These are phyloP conservation scores for Globisporangium nagaii DNA, from an alignment of 352 stramenopile species.

Conservation along the genomic window DNA sequence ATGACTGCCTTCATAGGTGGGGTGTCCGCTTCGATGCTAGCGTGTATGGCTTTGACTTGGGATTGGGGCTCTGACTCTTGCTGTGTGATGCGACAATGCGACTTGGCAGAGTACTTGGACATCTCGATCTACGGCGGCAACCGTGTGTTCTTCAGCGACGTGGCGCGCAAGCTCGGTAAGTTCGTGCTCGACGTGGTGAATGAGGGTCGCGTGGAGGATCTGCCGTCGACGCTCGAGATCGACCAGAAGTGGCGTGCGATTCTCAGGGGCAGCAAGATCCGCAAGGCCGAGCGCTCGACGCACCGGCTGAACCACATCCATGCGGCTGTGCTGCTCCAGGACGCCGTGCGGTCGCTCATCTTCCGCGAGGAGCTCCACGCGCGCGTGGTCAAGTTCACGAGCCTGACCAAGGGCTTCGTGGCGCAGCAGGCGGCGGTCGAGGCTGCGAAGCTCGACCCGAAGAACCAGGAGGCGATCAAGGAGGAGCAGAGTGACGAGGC, in stretches of 20 bases:
- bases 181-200: constrained; percentile 59
- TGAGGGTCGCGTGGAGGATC: constrained; percentile 28
- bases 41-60: too few species aligned
- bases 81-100: neutral
- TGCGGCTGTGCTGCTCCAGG: constrained; percentile 46
- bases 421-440: constrained; percentile 8
- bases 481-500: constrained; percentile 3
- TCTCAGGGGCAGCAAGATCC: constrained; percentile 43
- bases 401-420: constrained; percentile 17
- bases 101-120: constrained; percentile 31
- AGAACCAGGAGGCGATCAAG: neutral
- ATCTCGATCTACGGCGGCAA: constrained; percentile 47
- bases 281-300: constrained; percentile 39
- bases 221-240: constrained; percentile 41
- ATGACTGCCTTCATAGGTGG: constrained; percentile 47
- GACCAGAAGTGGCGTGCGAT: constrained; percentile 49
- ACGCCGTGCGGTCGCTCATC: constrained; percentile 44
- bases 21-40: too few species aligned
- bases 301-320: constrained; percentile 51
- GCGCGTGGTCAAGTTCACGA: constrained; percentile 44
- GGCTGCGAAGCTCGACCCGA: neutral
- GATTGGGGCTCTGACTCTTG: neutral
- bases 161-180: constrained; percentile 48
- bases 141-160: constrained; percentile 54
- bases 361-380: constrained; percentile 57